Percentiles rank a stretch among this genome's conserved stretches.
These are phyloP conservation scores for Heterobasidion irregulare DNA, from an alignment of 1,284 basidiomycete genomes.

Conservation along the genomic window DNA sequence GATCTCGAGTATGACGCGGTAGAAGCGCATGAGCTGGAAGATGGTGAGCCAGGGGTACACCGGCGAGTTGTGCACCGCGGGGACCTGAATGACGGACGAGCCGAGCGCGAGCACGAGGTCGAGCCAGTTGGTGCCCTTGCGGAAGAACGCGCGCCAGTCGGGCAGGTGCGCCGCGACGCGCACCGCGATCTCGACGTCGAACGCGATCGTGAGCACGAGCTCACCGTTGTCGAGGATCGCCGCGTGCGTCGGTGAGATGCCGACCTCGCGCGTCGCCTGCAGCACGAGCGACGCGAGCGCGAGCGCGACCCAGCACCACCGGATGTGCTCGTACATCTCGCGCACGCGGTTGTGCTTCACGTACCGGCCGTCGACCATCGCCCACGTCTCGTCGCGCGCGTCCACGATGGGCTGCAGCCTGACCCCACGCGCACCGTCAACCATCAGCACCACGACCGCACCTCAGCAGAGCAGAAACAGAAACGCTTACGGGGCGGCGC, in stretches of 20 bases:
- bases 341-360: conserved; percentile 40
- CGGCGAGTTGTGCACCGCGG: conserved; percentile 55
- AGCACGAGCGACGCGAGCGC: conserved; percentile 67
- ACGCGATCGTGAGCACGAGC: conserved; percentile 74
- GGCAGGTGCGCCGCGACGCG: conserved; percentile 71
- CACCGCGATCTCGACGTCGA: conserved; percentile 84
- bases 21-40: conserved; percentile 87
- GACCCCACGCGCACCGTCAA: neutral
- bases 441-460: neutral
- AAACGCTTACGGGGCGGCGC: conserved; percentile 55
- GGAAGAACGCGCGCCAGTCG: conserved; percentile 78
- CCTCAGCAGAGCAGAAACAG: neutral
- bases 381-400: conserved; percentile 52
- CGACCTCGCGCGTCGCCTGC: conserved; percentile 70
- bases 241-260: conserved; percentile 38
- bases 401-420: conserved; percentile 42
- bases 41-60: conserved; percentile 90
- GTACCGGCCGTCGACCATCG: conserved; percentile 35
- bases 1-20: conserved; percentile 86
- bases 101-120: conserved; percentile 81
- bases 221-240: conserved; percentile 60
- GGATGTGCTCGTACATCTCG: conserved; percentile 51
- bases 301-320: conserved; percentile 74
- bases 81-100: conserved; percentile 83
- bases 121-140: conserved; percentile 62